Base-by-base conservation (phyloP, 1,284 basidiomycete species). In the Caloboletus firmus region DNA sequence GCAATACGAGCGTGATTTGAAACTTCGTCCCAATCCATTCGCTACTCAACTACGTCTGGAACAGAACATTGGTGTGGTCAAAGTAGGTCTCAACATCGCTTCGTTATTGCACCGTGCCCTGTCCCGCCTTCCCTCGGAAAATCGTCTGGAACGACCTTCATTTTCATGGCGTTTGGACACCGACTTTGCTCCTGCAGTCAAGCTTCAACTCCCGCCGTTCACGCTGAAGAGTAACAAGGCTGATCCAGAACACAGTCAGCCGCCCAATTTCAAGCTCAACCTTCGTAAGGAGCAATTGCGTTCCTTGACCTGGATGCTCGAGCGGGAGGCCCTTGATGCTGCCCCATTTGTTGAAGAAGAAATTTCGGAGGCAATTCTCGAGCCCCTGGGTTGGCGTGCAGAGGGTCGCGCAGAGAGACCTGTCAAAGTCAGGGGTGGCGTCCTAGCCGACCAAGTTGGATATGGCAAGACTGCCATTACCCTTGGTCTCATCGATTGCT, bases 401-500 rank as follows among this genome's bases (percentile, higher is more conserved):
- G 94, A 98, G 71, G 95, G 91, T 45, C 88, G 91, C 46, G 94
- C 92, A 2, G 85, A 91, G 61, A 76, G 94, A 22, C 81, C 85
- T 0, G 81, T 93, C 49, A 79, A 76, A 57, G 75, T 97, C 24
- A 81, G 91, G 45, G 95, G 95, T 15, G 95, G 95, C 28, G 95
- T 98, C 49, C 83, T 98, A 44, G 95, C 95, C 9, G 95, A 98
- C 65, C 89, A 96, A 70, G 95, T 98, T 60, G 95, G 95, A 47
- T 98, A 98, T 67, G 95, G 95, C 32, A 98, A 98, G 75, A 98
- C 95, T 0, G 94, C 94, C 26, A 97, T 98, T 62, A 94, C 93
- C 1, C 80, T 98, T 20, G 95, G 89, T 11, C 79, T 98, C 51
- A 89, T 96, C 59, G 87, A 90, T 64, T 87, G 83, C 64, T 79